Conservation (phyloP, 352 stramenopile species). For the Phytopythium cucurbitacearum region DNA sequence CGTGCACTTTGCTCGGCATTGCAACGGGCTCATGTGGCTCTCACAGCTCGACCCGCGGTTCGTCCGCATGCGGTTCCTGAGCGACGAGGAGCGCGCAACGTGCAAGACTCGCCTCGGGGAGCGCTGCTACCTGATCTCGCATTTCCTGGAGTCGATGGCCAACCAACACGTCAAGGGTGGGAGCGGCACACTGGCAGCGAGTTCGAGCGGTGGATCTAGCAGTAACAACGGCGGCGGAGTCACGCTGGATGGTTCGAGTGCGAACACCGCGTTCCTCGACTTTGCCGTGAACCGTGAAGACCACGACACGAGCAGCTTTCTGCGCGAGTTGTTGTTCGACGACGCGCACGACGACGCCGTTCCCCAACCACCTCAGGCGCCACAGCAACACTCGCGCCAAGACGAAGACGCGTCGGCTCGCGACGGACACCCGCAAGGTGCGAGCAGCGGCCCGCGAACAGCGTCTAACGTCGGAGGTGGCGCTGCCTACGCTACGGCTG, state of each 20-base stretch:
- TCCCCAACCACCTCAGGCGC: conserved; percentile 13
- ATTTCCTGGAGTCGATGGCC: conserved; percentile 29
- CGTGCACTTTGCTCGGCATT: conserved; percentile 29
- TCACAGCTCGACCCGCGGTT: conserved; percentile 46
- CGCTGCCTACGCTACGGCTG: too few relatives aligned
- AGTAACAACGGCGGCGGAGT: not conserved
- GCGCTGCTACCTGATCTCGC: conserved; percentile 32
- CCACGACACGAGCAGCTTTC: conserved; percentile 42
- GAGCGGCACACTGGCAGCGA: not conserved
- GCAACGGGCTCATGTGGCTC: conserved; percentile 40
- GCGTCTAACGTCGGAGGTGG: too few relatives aligned
- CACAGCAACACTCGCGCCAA: conserved; percentile 21
- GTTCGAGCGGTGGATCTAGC: conserved; percentile 5
- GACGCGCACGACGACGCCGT: conserved; percentile 33
- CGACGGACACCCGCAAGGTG: too few relatives aligned
- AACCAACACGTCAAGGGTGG: conserved; percentile 24
- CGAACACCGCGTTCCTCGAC: conserved; percentile 28
- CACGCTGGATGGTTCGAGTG: not conserved
- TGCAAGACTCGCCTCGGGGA: conserved; percentile 37
- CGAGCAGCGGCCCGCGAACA: too few relatives aligned
- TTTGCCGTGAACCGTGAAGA: conserved; percentile 32
- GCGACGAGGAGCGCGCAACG: conserved; percentile 31
- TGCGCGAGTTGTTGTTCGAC: conserved; percentile 43
- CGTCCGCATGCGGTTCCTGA: conserved; percentile 45
- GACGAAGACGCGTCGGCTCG: conserved; percentile 7